Conservation (phyloP, 2,329 filamentous ascomycete genomes). For the Dothiorella sarmentorum region DNA sequence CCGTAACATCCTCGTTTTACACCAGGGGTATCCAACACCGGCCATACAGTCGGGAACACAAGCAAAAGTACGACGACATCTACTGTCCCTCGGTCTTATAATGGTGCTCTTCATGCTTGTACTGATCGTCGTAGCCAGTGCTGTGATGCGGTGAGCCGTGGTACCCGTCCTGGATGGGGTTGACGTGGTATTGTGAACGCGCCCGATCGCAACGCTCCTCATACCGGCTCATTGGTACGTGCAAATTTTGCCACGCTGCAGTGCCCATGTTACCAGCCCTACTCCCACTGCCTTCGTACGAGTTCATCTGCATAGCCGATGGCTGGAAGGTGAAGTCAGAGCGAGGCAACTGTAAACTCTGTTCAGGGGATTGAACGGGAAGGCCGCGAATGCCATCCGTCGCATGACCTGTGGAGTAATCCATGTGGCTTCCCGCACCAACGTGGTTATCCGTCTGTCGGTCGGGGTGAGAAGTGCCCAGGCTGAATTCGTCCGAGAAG, state of each 20-base stretch:
- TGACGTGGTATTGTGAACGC: not conserved
- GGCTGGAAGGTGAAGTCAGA: not conserved
- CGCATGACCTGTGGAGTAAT: not conserved
- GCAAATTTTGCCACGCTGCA: not conserved
- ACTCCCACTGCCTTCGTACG: not conserved
- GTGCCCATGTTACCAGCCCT: not conserved
- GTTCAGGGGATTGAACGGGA: slow-evolving; percentile 1
- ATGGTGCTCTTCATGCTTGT: not conserved
- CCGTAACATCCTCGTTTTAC: not conserved
- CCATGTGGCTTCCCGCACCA: not conserved
- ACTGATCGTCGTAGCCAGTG: not conserved
- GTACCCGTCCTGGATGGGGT: not conserved
- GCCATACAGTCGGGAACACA: not conserved
- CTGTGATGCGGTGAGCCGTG: not conserved
- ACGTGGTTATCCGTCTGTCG: not conserved
- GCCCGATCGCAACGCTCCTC: not conserved
- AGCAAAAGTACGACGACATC: not conserved
- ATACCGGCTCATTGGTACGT: not conserved
- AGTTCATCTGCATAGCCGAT: not conserved
- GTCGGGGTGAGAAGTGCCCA: not conserved
- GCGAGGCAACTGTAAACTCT: not conserved
- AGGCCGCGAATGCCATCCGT: not conserved
- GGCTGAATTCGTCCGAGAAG: not conserved
- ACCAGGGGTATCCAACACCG: not conserved
- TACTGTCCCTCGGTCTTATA: slow-evolving; percentile 1